Evolutionary conservation across 495 filamentous ascomycete species (phyloP).

Genomic region (Podospora bellae-mahoneyi): DNA sequence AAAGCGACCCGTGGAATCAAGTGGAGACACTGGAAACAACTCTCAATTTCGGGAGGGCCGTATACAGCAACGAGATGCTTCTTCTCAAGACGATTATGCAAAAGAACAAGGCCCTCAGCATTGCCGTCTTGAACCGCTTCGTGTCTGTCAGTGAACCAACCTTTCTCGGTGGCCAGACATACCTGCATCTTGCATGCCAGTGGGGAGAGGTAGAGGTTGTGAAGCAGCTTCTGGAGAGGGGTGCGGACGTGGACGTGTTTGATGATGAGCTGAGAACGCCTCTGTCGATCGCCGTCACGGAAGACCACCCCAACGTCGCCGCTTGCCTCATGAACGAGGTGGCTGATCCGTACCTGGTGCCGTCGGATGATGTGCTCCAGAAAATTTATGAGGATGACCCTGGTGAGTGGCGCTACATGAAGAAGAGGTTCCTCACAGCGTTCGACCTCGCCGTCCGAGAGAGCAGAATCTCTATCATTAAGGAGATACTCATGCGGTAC

Average conservation of each 20-base stretch:
- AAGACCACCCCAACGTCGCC: conserved; percentile 19
- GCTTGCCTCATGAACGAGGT: conserved; percentile 25
- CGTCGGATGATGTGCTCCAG: conserved; percentile 23
- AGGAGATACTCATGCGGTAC: conserved; percentile 25
- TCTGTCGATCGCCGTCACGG: conserved; percentile 22
- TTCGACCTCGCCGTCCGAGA: conserved; percentile 31
- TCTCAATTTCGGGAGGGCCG: conserved; percentile 20
- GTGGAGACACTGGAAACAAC: conserved; percentile 26
- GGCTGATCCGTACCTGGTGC: conserved; percentile 27
- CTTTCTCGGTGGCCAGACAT: conserved; percentile 25
- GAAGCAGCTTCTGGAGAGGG: conserved; percentile 26
- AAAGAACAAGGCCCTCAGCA: conserved; percentile 23
- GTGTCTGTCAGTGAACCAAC: conserved; percentile 22
- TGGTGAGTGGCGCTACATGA: conserved; percentile 20
- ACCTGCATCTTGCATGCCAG: conserved; percentile 28
- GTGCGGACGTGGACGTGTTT: conserved; percentile 28
- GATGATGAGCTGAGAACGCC: conserved; percentile 28
- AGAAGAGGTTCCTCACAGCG: conserved; percentile 20
- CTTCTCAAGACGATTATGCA: conserved; percentile 24
- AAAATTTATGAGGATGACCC: conserved; percentile 10
- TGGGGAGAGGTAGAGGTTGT: conserved; percentile 26
- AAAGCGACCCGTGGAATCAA: conserved; percentile 27
- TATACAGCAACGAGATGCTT: conserved; percentile 26
- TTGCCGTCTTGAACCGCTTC: conserved; percentile 27
- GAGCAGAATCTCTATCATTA: conserved; percentile 20